A percentile compares a stretch with the other conserved stretches of the same genome.
phyloP scores from a whole-genome alignment of 2,329 filamentous ascomycete species.

The Sclerotinia subarctica region DNA sequence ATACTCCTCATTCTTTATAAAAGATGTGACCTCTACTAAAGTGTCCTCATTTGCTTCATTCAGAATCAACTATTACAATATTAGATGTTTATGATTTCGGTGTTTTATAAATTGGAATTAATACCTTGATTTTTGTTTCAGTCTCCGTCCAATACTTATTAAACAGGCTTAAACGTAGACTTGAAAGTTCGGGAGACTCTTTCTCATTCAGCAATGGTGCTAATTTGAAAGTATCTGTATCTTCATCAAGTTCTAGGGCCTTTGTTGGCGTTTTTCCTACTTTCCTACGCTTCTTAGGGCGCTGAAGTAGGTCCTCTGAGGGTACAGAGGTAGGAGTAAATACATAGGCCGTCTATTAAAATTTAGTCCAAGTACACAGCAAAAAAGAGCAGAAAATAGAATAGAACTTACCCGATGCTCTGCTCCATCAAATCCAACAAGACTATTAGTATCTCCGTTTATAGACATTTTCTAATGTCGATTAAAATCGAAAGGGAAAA shows the following conservation, averaged over 20 bases:
- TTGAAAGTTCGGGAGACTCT: conserved; percentile 49
- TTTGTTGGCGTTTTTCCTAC: conserved; percentile 31
- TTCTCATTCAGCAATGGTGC: conserved; percentile 53
- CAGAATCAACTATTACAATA: conserved; percentile 49
- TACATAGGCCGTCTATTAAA: conserved; percentile 40
- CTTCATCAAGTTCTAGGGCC: neutral
- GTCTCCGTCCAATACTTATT: conserved; percentile 62
- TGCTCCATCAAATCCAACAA: conserved; percentile 33
- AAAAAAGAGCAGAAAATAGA: neutral
- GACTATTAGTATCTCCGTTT: conserved; percentile 31
- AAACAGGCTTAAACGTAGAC: conserved; percentile 58
- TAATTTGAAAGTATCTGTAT: conserved; percentile 40
- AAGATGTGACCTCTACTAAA: conserved; percentile 54
- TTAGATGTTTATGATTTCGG: conserved; percentile 33
- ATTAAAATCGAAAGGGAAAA: neutral
- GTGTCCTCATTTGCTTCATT: conserved; percentile 60
- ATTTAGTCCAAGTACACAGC: conserved; percentile 10
- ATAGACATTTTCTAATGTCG: conserved; percentile 34
- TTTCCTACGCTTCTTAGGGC: conserved; percentile 40
- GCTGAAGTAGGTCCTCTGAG: conserved; percentile 28
- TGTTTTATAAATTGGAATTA: neutral
- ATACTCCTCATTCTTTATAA: conserved; percentile 42
- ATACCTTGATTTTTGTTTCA: conserved; percentile 60
- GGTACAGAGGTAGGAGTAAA: conserved; percentile 34
- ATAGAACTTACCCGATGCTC: conserved; percentile 37